These are phyloP conservation scores for Kodamaea kakaduensis DNA, from an alignment of 805 yeast species.

Conservation along the genomic window DNA sequence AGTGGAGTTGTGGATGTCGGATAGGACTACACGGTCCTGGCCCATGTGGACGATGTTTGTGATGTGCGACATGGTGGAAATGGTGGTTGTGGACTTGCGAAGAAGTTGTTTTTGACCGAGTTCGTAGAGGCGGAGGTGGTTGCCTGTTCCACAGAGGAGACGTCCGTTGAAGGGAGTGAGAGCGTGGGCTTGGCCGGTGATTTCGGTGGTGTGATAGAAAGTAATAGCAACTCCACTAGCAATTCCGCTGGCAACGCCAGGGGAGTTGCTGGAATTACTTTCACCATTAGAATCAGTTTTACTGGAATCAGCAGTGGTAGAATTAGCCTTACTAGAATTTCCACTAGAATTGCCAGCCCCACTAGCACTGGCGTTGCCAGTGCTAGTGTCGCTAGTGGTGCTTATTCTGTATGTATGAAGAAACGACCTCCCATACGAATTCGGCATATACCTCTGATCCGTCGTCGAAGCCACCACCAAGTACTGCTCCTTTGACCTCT, in stretches of 20 bases:
- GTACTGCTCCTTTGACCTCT: constrained; percentile 20
- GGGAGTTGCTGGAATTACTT: neutral
- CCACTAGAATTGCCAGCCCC: neutral
- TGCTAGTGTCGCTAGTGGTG: too few relatives aligned
- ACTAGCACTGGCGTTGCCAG: constrained; percentile 1
- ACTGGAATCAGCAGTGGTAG: too few relatives aligned
- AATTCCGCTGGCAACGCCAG: constrained; percentile 14
- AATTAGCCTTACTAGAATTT: constrained; percentile 15
- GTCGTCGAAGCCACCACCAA: constrained; percentile 45
- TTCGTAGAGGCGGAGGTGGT: constrained; percentile 57
- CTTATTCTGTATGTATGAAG: constrained; percentile 36
- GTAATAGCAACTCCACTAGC: neutral
- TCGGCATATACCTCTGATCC: constrained; percentile 28
- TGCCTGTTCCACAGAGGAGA: constrained; percentile 55
- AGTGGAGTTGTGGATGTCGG: constrained; percentile 69
- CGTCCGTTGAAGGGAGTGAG: constrained; percentile 52
- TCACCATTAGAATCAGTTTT: too few relatives aligned
- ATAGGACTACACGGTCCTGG: constrained; percentile 54
- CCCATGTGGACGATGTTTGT: constrained; percentile 53
- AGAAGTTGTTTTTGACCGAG: constrained; percentile 78
- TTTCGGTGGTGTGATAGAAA: constrained; percentile 57
- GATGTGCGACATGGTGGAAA: constrained; percentile 46
- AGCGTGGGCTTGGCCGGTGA: constrained; percentile 46
- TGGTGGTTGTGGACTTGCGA: constrained; percentile 51
- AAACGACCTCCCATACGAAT: constrained; percentile 20